These are phyloP conservation scores for Pythium volutum DNA, from an alignment of 352 stramenopile genomes.

Conservation along the genomic window DNA sequence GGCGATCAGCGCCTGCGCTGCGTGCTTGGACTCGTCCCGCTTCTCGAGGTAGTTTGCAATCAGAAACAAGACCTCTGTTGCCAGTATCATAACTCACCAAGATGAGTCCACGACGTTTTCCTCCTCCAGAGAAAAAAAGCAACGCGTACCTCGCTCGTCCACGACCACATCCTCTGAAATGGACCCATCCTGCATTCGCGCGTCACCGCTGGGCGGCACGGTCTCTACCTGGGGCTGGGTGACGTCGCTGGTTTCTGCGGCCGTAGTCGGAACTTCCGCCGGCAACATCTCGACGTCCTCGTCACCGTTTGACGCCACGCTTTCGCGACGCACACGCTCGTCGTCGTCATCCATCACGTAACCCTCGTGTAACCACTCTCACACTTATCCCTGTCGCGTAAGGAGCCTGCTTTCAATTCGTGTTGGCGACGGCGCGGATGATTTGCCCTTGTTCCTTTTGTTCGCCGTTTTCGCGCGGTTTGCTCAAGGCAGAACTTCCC, in stretches of 20 bases:
- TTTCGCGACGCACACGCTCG: slow-evolving; percentile 1
- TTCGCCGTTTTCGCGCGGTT: slow-evolving; percentile 10
- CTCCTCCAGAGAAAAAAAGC: not conserved
- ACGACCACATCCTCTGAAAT: not conserved
- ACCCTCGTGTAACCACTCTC: not conserved
- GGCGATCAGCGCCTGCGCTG: slow-evolving; percentile 60
- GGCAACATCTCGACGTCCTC: slow-evolving; percentile 4
- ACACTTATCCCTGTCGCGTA: not conserved
- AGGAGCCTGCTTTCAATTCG: not conserved
- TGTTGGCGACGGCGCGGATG: too few species aligned
- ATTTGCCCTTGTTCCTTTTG: not conserved
- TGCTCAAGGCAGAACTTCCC: slow-evolving; percentile 5
- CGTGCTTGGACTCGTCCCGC: slow-evolving; percentile 51
- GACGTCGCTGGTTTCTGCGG: not conserved
- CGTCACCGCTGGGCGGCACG: not conserved
- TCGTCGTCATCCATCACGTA: slow-evolving; percentile 14
- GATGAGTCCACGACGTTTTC: not conserved
- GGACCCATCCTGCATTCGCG: not conserved
- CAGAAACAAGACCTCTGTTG: slow-evolving; percentile 74
- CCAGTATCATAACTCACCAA: not conserved
- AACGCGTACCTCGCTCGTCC: slow-evolving; percentile 18
- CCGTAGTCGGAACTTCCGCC: not conserved
- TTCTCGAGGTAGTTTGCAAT: slow-evolving; percentile 85
- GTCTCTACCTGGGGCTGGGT: not conserved
- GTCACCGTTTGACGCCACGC: not conserved